Evolutionary conservation across 148 eudicot genomes (phyloP).

Genomic region (Gaultheria prostrata): DNA sequence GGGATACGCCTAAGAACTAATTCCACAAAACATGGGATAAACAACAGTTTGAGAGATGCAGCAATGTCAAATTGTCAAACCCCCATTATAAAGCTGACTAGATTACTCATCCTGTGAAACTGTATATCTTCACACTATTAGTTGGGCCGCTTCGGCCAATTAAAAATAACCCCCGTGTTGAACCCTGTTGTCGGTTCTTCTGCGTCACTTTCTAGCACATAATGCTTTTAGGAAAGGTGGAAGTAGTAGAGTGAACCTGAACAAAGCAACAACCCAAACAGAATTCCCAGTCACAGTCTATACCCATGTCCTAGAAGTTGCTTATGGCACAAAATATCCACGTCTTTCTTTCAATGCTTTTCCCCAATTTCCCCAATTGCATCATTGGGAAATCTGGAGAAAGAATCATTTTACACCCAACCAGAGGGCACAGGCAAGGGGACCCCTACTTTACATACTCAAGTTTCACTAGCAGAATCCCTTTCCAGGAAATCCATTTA

Average conservation of each 20-base stretch:
- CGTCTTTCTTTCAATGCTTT: not conserved
- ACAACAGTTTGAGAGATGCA: not conserved
- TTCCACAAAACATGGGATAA: not conserved
- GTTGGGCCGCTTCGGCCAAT: too few species aligned
- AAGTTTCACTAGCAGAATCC: not conserved
- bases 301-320: not conserved
- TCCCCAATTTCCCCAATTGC: not conserved
- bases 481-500: not conserved
- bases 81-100: not conserved
- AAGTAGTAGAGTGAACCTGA: not conserved
- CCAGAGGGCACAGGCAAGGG: not conserved
- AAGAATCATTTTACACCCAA: not conserved
- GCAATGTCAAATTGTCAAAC: not conserved
- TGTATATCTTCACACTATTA: not conserved
- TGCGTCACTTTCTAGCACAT: not conserved
- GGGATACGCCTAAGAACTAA: not conserved
- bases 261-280: too few species aligned
- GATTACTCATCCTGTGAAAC: not conserved
- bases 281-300: too few species aligned
- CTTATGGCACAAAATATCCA: not conserved
- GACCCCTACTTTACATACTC: not conserved
- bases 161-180: not conserved
- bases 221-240: conserved; percentile 4
- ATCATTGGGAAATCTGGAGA: not conserved
- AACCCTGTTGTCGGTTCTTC: not conserved